Evolutionary conservation across 768 basidiomycete species (phyloP).

Genomic region (Coprinopsis sp.): DNA sequence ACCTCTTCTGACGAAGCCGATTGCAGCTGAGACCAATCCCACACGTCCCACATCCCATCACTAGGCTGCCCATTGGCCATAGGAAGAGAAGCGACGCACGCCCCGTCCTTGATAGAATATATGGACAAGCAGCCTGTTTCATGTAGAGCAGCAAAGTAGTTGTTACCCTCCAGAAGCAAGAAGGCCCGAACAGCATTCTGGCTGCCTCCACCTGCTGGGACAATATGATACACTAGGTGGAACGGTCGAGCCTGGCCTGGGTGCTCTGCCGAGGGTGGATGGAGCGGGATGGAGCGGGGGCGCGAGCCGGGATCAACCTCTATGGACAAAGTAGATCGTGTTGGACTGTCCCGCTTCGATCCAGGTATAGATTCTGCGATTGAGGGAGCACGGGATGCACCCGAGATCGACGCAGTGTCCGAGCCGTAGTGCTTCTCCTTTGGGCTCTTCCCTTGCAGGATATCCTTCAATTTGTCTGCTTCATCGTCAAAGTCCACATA

Average conservation of each 20-base stretch:
- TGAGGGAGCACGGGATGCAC: constrained; percentile 21
- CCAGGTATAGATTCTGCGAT: constrained; percentile 17
- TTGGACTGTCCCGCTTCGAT: constrained; percentile 28
- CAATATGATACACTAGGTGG: constrained; percentile 36
- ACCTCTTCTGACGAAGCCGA: constrained; percentile 39
- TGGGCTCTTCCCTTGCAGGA: constrained; percentile 53
- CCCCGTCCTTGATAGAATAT: constrained; percentile 50
- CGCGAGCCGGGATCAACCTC: constrained; percentile 40
- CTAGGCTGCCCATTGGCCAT: not conserved
- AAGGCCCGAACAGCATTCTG: constrained; percentile 43
- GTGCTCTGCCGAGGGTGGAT: constrained; percentile 33
- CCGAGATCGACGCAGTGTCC: constrained; percentile 20
- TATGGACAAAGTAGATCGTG: constrained; percentile 42
- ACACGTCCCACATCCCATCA: constrained; percentile 23
- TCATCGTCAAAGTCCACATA: constrained; percentile 83
- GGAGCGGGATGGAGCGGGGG: constrained; percentile 35
- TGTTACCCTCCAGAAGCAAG: constrained; percentile 36
- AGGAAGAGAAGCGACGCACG: constrained; percentile 19
- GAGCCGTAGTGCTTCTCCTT: constrained; percentile 30
- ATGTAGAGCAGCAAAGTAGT: constrained; percentile 51
- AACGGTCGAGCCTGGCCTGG: constrained; percentile 21
- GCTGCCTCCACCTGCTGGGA: constrained; percentile 41
- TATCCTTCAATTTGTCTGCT: constrained; percentile 66
- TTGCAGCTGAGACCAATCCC: constrained; percentile 41
- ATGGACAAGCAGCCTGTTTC: constrained; percentile 56